phyloP scores from a whole-genome alignment of 352 stramenopile genomes.

The Phytopythium mirpurense region DNA sequence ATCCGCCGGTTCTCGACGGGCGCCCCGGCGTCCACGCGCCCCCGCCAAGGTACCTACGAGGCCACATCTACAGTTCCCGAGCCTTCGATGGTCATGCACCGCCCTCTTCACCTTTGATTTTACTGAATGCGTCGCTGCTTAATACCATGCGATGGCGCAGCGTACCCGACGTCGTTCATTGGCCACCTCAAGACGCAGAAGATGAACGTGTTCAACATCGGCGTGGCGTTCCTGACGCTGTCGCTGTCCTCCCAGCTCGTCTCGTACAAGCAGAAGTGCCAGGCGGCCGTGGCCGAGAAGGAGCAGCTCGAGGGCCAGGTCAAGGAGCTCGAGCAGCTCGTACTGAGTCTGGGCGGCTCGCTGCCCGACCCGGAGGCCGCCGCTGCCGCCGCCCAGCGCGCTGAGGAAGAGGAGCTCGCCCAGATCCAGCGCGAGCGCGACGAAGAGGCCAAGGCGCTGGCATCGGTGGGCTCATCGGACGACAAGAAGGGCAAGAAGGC shows the following conservation, averaged over 20 bases:
- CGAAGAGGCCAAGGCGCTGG: conserved; percentile 40
- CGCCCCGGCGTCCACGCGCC: conserved; percentile 9
- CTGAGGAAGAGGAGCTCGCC: conserved; percentile 27
- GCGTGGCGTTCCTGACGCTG: conserved; percentile 75
- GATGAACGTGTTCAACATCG: conserved; percentile 85
- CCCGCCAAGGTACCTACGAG: conserved; percentile 24
- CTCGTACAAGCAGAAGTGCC: conserved; percentile 60
- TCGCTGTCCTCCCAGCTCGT: conserved; percentile 84
- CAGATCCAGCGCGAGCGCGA: conserved; percentile 29
- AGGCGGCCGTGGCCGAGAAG: conserved; percentile 30
- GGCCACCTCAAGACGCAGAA: conserved; percentile 74
- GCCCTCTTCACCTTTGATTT: background rate
- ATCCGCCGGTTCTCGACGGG: conserved; percentile 39
- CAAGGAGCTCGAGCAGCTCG: conserved; percentile 49
- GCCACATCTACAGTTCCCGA: too few species aligned
- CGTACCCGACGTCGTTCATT: conserved; percentile 81
- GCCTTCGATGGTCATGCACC: background rate
- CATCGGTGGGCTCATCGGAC: conserved; percentile 9
- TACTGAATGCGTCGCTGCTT: background rate
- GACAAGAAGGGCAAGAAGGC: conserved; percentile 47
- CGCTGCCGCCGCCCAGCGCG: conserved; percentile 15
- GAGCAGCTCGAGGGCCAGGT: conserved; percentile 43
- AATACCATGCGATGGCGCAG: too few species aligned
- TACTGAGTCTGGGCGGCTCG: conserved; percentile 50
- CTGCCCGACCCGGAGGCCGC: conserved; percentile 55